phyloP scores from a whole-genome alignment of 441 rosid species.

The Theobroma grandiflorum region DNA sequence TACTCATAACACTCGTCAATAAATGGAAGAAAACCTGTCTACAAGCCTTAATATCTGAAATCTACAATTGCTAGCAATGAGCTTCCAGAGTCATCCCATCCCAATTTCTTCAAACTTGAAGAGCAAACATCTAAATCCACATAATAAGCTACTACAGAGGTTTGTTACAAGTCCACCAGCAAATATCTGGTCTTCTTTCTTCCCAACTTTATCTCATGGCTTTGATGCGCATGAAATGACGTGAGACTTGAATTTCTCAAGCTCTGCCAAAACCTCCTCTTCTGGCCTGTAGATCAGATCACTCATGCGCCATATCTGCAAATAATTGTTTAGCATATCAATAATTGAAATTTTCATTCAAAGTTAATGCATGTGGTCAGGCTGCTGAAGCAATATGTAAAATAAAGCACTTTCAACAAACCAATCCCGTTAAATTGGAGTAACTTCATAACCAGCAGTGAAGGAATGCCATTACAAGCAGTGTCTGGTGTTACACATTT shows the following conservation, averaged over 20 bases:
- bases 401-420: neutral
- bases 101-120: neutral
- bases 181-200: neutral
- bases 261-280: slow-evolving; percentile 91
- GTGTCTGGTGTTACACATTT: neutral
- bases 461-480: neutral
- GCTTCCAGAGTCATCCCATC: neutral
- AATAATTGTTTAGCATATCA: neutral
- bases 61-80: neutral
- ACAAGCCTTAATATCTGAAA: neutral
- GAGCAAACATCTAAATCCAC: neutral
- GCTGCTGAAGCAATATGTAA: neutral
- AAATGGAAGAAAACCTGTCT: neutral
- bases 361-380: neutral
- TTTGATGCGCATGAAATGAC: slow-evolving; percentile 71
- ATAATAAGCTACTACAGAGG: neutral
- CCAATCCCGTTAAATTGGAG: neutral
- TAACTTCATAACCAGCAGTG: neutral
- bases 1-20: neutral
- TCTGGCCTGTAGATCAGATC: slow-evolving; percentile 95
- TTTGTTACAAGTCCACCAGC: neutral
- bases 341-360: neutral
- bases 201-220: slow-evolving; percentile 40
- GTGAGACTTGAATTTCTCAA: slow-evolving; percentile 94
- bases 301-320: slow-evolving; percentile 98